Evolutionary conservation across 345 rosid species (phyloP).

Genomic region (Trapa incisa): DNA sequence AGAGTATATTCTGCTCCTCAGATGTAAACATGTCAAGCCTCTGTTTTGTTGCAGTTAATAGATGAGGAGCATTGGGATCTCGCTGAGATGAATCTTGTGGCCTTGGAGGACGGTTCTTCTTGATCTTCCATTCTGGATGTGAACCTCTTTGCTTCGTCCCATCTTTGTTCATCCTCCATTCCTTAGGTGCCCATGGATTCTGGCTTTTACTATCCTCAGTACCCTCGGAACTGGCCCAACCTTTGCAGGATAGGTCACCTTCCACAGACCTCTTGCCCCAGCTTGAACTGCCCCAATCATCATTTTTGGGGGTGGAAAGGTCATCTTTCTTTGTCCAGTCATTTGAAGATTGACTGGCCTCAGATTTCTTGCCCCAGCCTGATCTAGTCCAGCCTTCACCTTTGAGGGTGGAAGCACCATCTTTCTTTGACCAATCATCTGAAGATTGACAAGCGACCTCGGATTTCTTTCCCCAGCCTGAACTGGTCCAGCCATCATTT

Average conservation of each 20-base stretch:
- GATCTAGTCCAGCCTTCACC: neutral
- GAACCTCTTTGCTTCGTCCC: conserved; percentile 31
- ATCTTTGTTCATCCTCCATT: conserved; percentile 28
- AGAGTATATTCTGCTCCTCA: conserved; percentile 18
- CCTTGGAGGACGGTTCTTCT: too few relatives aligned
- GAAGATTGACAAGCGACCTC: neutral
- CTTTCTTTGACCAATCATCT: too few relatives aligned
- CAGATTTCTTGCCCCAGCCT: conserved; percentile 7
- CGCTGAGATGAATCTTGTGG: too few relatives aligned
- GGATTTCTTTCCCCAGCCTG: neutral
- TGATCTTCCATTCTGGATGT: conserved; percentile 9
- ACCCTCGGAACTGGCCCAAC: conserved; percentile 4
- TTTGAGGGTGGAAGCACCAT: neutral
- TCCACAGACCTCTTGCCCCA: conserved; percentile 6
- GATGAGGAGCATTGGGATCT: too few relatives aligned
- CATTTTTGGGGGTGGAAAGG: neutral
- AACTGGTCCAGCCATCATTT: too few relatives aligned
- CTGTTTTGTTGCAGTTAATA: too few relatives aligned
- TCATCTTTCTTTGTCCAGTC: too few relatives aligned
- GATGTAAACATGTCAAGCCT: too few relatives aligned
- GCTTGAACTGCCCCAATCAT: conserved; percentile 3
- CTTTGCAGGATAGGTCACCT: neutral
- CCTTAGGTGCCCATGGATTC: conserved; percentile 17
- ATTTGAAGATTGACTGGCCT: neutral
- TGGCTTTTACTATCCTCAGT: conserved; percentile 13